These are phyloP conservation scores for Triangularia verruculosa DNA, from an alignment of 2,329 filamentous ascomycete species.

Conservation along the genomic window DNA sequence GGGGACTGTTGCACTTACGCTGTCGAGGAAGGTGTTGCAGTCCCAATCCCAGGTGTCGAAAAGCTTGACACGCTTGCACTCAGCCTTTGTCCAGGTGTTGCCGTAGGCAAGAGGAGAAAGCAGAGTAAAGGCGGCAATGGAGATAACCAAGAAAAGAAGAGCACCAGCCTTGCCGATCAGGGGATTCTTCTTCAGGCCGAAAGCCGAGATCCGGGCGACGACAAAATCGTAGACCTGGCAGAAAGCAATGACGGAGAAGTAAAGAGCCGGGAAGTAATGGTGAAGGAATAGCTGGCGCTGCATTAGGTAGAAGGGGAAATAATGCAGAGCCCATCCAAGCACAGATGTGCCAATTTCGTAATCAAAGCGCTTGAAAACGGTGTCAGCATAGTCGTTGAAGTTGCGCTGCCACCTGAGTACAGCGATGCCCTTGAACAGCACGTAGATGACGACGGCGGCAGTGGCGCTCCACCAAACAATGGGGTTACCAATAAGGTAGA, in stretches of 20 bases:
- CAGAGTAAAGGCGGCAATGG: slow-evolving; percentile 74
- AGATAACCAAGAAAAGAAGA: slow-evolving; percentile 69
- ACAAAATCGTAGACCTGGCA: slow-evolving; percentile 87
- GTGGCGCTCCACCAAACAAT: slow-evolving; percentile 92
- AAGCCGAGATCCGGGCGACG: slow-evolving; percentile 66
- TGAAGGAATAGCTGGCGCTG: slow-evolving; percentile 96
- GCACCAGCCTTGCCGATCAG: slow-evolving; percentile 72
- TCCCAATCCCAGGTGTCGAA: slow-evolving; percentile 95
- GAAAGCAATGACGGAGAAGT: slow-evolving; percentile 87
- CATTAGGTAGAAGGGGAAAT: slow-evolving; percentile 99
- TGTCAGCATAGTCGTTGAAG: slow-evolving; percentile 78
- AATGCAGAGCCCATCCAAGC: slow-evolving; percentile 94
- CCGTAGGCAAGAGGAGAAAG: slow-evolving; percentile 90
- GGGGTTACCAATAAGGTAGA: slow-evolving; percentile 94
- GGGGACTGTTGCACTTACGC: slow-evolving; percentile 63
- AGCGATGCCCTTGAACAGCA: slow-evolving; percentile 81
- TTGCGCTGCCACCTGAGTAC: slow-evolving; percentile 92
- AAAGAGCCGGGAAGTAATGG: slow-evolving; percentile 96
- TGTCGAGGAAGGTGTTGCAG: slow-evolving; percentile 86
- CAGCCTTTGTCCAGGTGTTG: slow-evolving; percentile 85
- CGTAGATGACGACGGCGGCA: slow-evolving; percentile 70
- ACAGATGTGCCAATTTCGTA: slow-evolving; percentile 91
- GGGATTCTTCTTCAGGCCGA: slow-evolving; percentile 68
- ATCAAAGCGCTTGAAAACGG: slow-evolving; percentile 92
- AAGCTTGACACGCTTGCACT: slow-evolving; percentile 85